phyloP scores from a whole-genome alignment of 495 filamentous ascomycete genomes.

The Xylaria longipes region DNA sequence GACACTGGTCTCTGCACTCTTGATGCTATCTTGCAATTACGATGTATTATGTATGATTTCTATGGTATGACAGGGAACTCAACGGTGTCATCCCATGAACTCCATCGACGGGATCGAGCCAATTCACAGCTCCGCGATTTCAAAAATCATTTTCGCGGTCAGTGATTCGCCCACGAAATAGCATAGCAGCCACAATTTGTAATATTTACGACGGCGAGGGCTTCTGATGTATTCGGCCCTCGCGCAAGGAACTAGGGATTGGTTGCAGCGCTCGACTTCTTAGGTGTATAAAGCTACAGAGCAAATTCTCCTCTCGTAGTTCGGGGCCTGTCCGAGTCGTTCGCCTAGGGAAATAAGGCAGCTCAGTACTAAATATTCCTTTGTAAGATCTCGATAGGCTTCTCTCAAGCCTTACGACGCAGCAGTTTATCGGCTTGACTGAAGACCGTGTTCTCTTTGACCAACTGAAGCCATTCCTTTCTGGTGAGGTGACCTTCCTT shows the following conservation, averaged over 20 bases:
- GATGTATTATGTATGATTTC: slow-evolving; percentile 16
- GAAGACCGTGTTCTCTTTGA: slow-evolving; percentile 56
- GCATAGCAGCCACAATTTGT: not conserved
- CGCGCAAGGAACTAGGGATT: not conserved
- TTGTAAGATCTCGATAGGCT: not conserved
- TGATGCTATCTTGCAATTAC: not conserved
- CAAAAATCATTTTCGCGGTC: not conserved
- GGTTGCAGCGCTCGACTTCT: not conserved
- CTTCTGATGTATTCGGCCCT: not conserved
- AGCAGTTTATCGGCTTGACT: slow-evolving; percentile 51
- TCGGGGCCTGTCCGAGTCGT: not conserved
- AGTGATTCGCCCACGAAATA: not conserved
- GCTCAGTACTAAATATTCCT: not conserved
- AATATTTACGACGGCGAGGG: not conserved
- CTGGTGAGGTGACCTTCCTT: slow-evolving; percentile 48
- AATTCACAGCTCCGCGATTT: not conserved
- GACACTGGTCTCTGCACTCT: not conserved
- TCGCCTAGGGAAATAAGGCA: not conserved
- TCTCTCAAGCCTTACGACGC: slow-evolving; percentile 43
- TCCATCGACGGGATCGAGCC: not conserved
- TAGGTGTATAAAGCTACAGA: not conserved
- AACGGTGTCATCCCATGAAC: not conserved
- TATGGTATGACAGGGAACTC: not conserved
- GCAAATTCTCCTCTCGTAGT: not conserved
- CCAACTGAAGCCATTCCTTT: slow-evolving; percentile 60